Base-by-base conservation (phyloP, 192 early-diverging fungal species). In the Coemansia sp. region DNA sequence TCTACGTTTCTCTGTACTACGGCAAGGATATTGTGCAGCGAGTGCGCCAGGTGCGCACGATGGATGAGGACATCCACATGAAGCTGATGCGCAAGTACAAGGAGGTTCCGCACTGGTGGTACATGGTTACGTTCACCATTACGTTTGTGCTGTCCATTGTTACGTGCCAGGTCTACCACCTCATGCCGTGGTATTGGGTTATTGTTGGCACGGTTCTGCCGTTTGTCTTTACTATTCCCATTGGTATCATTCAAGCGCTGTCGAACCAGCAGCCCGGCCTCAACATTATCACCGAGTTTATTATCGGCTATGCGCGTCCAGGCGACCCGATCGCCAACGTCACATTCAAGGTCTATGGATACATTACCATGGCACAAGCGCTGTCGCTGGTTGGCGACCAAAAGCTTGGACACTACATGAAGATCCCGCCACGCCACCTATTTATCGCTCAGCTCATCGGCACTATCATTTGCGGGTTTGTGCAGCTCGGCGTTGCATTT, bases 261-360 rank as follows among this genome's bases (percentile, higher is more conserved):
- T 87, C 91, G 26, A 93, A 93, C 67, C 81, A 83, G 59, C 81
- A 84, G 46, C 84, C 91, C 2, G 87, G 87, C 26, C 77, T 93
- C 33, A 94, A 95, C 68, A 83, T 96, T 37, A 81, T 94, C 41
- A 90, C 88, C 43, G 91, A 96, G 81, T 87, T 93, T 57, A 84
- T 94, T 46, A 87, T 86, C 39, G 94, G 94, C 48, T 89, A 88
- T 38, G 72, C 65, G 5, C 70, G 87, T 0, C 88, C 91, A 8
- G 94, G 92, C 18, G 72, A 93, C 52, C 84, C 91, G 10, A 88
- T 92, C 17, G 88, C 86, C 54, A 90, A 91, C 43, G 86, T 93
- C 43, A 86, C 88, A 1, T 95, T 93, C 84, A 95, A 95, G 70
- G 87, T 90, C 21, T 85, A 92, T 38, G 90, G 89, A 46, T 87